Conservation (phyloP, 805 yeast genomes). For the Zygosaccharomyces lentus region DNA sequence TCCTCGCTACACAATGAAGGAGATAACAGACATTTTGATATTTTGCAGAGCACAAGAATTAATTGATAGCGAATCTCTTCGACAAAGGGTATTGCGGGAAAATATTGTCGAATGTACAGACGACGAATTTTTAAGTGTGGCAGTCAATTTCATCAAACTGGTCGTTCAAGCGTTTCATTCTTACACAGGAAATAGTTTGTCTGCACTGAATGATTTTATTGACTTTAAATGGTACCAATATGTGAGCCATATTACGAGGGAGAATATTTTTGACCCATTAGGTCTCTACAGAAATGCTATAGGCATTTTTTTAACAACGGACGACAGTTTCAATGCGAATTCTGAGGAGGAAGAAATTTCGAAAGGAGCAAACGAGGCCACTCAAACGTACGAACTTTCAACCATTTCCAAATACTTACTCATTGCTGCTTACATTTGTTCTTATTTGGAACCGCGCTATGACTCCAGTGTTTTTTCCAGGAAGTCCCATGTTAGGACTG, state of each 20-base stretch:
- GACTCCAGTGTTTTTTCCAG: conserved; percentile 71
- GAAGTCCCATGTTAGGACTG: conserved; percentile 41
- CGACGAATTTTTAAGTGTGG: conserved; percentile 15
- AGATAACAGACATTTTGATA: conserved; percentile 23
- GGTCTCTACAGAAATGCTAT: conserved; percentile 32
- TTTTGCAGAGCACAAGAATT: conserved; percentile 18
- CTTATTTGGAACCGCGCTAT: conserved; percentile 63
- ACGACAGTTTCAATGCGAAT: conserved; percentile 30
- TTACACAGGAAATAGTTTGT: conserved; percentile 33
- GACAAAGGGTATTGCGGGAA: conserved; percentile 10
- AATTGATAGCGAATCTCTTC: conserved; percentile 11
- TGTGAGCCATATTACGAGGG: conserved; percentile 17
- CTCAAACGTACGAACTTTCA: conserved; percentile 46
- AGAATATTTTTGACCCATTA: conserved; percentile 24
- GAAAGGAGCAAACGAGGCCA: conserved; percentile 9
- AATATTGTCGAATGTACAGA: conserved; percentile 17
- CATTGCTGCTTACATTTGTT: conserved; percentile 78
- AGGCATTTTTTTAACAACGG: conserved; percentile 31
- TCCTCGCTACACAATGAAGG: conserved; percentile 27
- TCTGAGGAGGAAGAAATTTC: conserved; percentile 10
- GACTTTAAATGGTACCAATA: conserved; percentile 32
- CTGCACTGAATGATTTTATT: conserved; percentile 27
- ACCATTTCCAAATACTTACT: conserved; percentile 63
- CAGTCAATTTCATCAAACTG: conserved; percentile 26
- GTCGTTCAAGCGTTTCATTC: conserved; percentile 32